Base-by-base conservation (phyloP, 768 basidiomycete genomes). In the Saitozyma podzolica region DNA sequence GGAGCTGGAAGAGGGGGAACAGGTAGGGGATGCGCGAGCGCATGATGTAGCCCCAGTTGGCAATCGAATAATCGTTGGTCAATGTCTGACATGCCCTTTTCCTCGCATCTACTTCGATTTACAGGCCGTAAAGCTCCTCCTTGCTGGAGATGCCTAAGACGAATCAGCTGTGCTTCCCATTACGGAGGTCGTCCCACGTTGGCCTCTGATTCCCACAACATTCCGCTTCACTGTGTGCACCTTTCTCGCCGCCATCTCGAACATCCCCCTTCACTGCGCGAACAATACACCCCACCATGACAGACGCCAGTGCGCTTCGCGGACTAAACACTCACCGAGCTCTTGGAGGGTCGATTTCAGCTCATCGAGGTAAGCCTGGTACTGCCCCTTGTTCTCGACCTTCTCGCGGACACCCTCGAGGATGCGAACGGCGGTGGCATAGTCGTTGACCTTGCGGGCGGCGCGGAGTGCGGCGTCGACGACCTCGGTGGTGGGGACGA, bases 401-500 rank as follows among this genome's bases (percentile, higher is more conserved):
- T 99, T 98, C 82, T 93, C 92, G 83, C 86, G 88, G 74, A 99
- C 80, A 63, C 95, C 96, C 84, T 98, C 95, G 75, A 97, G 91
- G 70, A 98, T 85, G 64, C 96, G 85, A 62, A 99, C 92, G 48
- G 95, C 94, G 47, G 96, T 99, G 49, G 95, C 88, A 80, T 90
- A 98, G 85, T 97, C 94, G 82, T 99, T 89, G 64, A 96, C 92
- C 68, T 93, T 86, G 68, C 96, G 65, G 50, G 75, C 67, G 8
- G 67, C 65, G 51, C 63, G 61, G 40, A 80, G 72, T 17, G 78
- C 79, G 17, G 75, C 77, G 42, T 72, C 73, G 62, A 80, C 71
- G 49, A 80, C 78, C 20, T 68, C 66, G 19, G 75, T 70, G 14
- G 66, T 67, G 19, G 79, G 79, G 37, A 80, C 74, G 41, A 80